Evolutionary conservation across 129 eudicot species (phyloP).

Genomic region (Saposhnikovia divaricata): DNA sequence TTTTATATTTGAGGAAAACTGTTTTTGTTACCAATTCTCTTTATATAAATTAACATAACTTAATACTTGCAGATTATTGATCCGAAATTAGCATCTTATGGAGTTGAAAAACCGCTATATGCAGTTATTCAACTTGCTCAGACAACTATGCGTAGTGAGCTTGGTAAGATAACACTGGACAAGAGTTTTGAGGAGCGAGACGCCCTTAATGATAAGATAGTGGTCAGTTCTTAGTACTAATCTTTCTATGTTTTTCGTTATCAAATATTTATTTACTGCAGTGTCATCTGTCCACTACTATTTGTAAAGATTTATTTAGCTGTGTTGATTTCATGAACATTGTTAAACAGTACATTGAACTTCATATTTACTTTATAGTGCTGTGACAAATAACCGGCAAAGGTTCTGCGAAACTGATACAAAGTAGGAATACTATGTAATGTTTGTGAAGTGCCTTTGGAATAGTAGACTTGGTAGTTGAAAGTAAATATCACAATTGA

Average conservation of each 20-base stretch:
- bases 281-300: background rate
- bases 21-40: background rate
- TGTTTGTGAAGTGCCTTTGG: too few relatives aligned
- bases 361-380: background rate
- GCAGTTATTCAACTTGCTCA: conserved; percentile 94
- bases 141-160: conserved; percentile 97
- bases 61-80: conserved; percentile 47
- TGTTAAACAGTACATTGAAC: background rate
- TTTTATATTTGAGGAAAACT: background rate
- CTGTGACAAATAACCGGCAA: background rate
- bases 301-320: background rate
- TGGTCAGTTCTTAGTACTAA: conserved; percentile 52
- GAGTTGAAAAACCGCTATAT: conserved; percentile 72
- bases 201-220: conserved; percentile 72
- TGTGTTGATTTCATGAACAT: background rate
- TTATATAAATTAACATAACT: background rate
- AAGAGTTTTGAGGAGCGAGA: conserved; percentile 93
- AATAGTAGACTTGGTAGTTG: too few relatives aligned
- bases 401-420: too few relatives aligned
- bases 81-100: conserved; percentile 79
- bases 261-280: background rate
- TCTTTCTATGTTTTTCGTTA: background rate
- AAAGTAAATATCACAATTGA: too few relatives aligned
- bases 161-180: conserved; percentile 86
- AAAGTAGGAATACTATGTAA: too few relatives aligned